phyloP scores from a whole-genome alignment of 1,284 basidiomycete species.

The Chondrostereum purpureum region DNA sequence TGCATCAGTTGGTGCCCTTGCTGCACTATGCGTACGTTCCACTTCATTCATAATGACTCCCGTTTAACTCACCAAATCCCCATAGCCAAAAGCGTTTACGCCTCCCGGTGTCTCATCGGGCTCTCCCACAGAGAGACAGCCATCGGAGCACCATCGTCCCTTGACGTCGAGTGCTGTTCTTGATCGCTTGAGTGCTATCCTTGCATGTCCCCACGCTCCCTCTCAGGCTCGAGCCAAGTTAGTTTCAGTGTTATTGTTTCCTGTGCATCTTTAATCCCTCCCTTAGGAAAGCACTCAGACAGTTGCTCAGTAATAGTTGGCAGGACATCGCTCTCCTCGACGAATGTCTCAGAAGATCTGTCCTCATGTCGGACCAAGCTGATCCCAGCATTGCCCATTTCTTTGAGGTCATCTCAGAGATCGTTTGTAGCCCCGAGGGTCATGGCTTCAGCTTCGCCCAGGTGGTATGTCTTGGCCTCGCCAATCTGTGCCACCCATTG shows the following conservation, averaged over 20 bases:
- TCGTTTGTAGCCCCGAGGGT: slow-evolving; percentile 52
- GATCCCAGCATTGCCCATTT: slow-evolving; percentile 57
- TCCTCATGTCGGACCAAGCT: slow-evolving; percentile 51
- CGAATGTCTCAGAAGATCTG: slow-evolving; percentile 68
- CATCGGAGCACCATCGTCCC: slow-evolving; percentile 44
- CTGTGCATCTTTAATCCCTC: slow-evolving; percentile 11
- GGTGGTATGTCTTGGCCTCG: slow-evolving; percentile 74
- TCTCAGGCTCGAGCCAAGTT: slow-evolving; percentile 58
- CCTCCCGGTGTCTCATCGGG: slow-evolving; percentile 51
- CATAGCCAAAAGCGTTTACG: slow-evolving; percentile 68
- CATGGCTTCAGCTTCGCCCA: slow-evolving; percentile 72
- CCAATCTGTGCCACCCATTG: slow-evolving; percentile 79
- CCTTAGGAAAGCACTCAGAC: slow-evolving; percentile 70
- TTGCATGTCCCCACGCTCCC: slow-evolving; percentile 49
- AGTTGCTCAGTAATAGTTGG: slow-evolving; percentile 60
- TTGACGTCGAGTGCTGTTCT: slow-evolving; percentile 47
- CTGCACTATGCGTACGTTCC: slow-evolving; percentile 75
- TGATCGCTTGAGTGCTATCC: slow-evolving; percentile 61
- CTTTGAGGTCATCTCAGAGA: slow-evolving; percentile 76
- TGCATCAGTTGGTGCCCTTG: slow-evolving; percentile 77
- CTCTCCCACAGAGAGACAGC: slow-evolving; percentile 54
- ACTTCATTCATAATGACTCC: neutral
- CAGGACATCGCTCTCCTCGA: slow-evolving; percentile 59
- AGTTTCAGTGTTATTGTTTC: slow-evolving; percentile 21
- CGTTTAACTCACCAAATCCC: neutral